These are phyloP conservation scores for Kalaharituber pfeilii DNA, from an alignment of 2,329 filamentous ascomycete species.

Conservation along the genomic window DNA sequence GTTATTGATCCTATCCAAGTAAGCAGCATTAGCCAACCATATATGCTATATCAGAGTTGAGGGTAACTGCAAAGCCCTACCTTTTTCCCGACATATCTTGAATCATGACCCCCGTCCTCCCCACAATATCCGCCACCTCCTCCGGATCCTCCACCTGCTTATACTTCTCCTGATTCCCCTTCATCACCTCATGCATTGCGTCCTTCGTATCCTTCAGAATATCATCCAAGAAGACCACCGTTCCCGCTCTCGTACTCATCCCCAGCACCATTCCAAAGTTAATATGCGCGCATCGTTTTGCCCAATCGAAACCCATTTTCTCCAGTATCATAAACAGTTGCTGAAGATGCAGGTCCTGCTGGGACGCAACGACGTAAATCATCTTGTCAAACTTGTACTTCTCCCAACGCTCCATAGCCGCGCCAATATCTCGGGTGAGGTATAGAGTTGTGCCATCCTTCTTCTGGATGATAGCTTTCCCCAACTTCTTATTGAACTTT, in stretches of 20 bases:
- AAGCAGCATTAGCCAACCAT: too few species aligned
- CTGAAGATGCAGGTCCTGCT: conserved; percentile 55
- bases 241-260: conserved; percentile 54
- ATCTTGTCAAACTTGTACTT: conserved; percentile 54
- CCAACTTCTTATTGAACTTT: conserved; percentile 53
- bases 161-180: conserved; percentile 78
- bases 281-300: conserved; percentile 52
- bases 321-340: conserved; percentile 63
- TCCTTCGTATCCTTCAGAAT: conserved; percentile 67
- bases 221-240: conserved; percentile 56
- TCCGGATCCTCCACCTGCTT: conserved; percentile 70
- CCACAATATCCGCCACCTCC: conserved; percentile 67
- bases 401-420: conserved; percentile 48
- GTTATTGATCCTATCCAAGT: conserved; percentile 34
- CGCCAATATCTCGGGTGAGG: conserved; percentile 60
- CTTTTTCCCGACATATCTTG: conserved; percentile 96
- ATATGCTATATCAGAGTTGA: neutral
- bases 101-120: conserved; percentile 91
- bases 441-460: conserved; percentile 60
- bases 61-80: conserved; percentile 37
- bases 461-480: conserved; percentile 54
- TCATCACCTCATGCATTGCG: conserved; percentile 97
- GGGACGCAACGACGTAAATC: conserved; percentile 60
- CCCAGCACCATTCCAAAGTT: conserved; percentile 57
- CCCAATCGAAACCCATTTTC: conserved; percentile 52